A percentile compares a stretch with the other conserved stretches of the same genome.
phyloP scores from a whole-genome alignment of 2,329 filamentous ascomycete genomes.

The Fusarium xylarioides region DNA sequence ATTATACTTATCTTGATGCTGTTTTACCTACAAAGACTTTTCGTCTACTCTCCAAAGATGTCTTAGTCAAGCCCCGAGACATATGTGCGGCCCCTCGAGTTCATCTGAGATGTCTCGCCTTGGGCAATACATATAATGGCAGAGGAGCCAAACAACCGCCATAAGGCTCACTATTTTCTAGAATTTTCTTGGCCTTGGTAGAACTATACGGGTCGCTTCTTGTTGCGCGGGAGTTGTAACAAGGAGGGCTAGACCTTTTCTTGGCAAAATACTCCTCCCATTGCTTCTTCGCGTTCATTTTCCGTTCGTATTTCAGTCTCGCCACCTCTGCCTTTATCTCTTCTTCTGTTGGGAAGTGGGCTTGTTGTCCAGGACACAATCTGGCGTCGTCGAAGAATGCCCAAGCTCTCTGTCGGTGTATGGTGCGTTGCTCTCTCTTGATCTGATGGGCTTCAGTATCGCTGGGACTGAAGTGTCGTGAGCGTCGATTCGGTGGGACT shows the following conservation, averaged over 20 bases:
- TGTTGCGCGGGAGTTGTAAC: fast-evolving
- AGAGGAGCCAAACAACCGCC: fast-evolving
- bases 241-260: background rate
- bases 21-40: too few relatives aligned
- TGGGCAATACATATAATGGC: background rate
- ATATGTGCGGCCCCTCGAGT: too few relatives aligned
- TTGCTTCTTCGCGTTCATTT: background rate
- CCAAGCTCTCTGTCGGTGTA: constrained; percentile 24
- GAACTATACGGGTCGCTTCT: fast-evolving
- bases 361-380: background rate
- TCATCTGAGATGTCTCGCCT: background rate
- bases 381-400: constrained; percentile 12
- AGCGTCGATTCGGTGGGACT: background rate
- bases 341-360: background rate
- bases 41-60: fast-evolving
- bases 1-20: background rate
- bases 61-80: background rate
- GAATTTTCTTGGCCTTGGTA: too few relatives aligned
- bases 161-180: too few relatives aligned
- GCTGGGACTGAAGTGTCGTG: background rate
- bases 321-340: background rate
- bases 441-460: background rate
- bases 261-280: background rate
- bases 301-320: background rate
- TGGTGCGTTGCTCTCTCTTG: background rate